These are phyloP conservation scores for Cyberlindnera euphorbiiphila DNA, from an alignment of 805 yeast species.

Conservation along the genomic window DNA sequence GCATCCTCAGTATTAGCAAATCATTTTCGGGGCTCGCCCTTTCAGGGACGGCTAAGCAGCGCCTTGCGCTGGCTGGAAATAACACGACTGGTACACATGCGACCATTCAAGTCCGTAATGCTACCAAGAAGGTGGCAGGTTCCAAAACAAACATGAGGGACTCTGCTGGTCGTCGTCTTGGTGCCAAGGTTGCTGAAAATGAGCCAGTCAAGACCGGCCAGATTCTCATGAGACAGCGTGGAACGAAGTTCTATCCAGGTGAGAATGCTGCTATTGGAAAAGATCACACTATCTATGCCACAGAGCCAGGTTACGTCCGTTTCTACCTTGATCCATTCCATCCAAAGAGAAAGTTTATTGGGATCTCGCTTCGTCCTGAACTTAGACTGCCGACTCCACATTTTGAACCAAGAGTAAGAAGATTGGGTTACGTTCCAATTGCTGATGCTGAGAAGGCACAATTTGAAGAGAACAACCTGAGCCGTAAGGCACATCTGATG, in stretches of 20 bases:
- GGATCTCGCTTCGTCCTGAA: slow-evolving; percentile 70
- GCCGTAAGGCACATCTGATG: slow-evolving; percentile 62
- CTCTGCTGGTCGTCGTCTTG: slow-evolving; percentile 91
- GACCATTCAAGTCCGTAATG: slow-evolving; percentile 60
- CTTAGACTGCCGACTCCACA: slow-evolving; percentile 80
- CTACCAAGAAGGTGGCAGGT: slow-evolving; percentile 93
- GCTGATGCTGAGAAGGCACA: slow-evolving; percentile 46
- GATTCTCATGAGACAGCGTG: slow-evolving; percentile 90
- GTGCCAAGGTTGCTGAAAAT: slow-evolving; percentile 85
- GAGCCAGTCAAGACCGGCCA: slow-evolving; percentile 71
- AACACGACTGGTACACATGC: slow-evolving; percentile 12
- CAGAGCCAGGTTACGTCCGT: slow-evolving; percentile 90
- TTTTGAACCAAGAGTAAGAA: slow-evolving; percentile 80
- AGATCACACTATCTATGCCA: slow-evolving; percentile 89
- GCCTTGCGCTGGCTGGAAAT: slow-evolving; percentile 9
- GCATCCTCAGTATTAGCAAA: slow-evolving; percentile 12
- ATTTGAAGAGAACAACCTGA: slow-evolving; percentile 56
- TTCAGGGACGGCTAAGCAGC: slow-evolving; percentile 4
- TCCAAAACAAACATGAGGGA: slow-evolving; percentile 92
- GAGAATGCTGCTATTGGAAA: slow-evolving; percentile 86
- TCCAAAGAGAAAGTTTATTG: slow-evolving; percentile 86
- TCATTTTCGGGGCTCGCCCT: slow-evolving; percentile 17
- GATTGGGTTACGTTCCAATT: slow-evolving; percentile 70
- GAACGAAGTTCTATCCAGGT: slow-evolving; percentile 93
- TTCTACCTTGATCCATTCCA: slow-evolving; percentile 95